Evolutionary conservation across 306 rosid genomes (phyloP).

Genomic region (Corylus americana): DNA sequence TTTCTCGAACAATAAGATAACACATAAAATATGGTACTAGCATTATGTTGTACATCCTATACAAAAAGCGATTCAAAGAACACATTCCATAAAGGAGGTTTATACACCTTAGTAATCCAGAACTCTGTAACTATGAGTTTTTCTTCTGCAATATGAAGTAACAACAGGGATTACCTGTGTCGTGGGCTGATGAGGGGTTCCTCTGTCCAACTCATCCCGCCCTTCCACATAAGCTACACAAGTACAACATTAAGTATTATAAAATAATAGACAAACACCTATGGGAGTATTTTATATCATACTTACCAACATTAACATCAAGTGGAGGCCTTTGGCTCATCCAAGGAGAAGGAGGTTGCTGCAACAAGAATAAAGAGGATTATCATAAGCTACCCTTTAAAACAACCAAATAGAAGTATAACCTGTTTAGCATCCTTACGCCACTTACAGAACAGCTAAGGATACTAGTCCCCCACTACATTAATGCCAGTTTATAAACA

Average conservation of each 20-base stretch:
- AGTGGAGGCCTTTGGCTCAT: slow-evolving; percentile 86
- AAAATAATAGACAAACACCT: slow-evolving; percentile 28
- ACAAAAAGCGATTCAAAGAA: slow-evolving; percentile 6
- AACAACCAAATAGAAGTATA: neutral
- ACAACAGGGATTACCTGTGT: slow-evolving; percentile 67
- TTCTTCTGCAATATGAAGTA: slow-evolving; percentile 26
- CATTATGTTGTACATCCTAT: slow-evolving; percentile 21
- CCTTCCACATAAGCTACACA: slow-evolving; percentile 94
- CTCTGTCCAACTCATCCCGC: slow-evolving; percentile 88
- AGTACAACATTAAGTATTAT: slow-evolving; percentile 36
- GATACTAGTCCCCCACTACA: neutral
- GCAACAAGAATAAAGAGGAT: slow-evolving; percentile 35
- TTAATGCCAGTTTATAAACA: neutral
- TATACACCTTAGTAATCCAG: slow-evolving; percentile 27
- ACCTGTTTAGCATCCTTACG: slow-evolving; percentile 8
- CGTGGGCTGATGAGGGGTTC: slow-evolving; percentile 66
- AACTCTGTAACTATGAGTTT: slow-evolving; percentile 18
- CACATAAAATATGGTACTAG: slow-evolving; percentile 19
- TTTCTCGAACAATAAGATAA: slow-evolving; percentile 29
- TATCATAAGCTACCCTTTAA: slow-evolving; percentile 9
- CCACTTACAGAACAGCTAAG: neutral
- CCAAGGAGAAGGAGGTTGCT: slow-evolving; percentile 97
- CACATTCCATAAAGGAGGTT: slow-evolving; percentile 15
- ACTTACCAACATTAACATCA: slow-evolving; percentile 97
- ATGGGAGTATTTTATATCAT: slow-evolving; percentile 16